Evolutionary conservation across 345 rosid genomes (phyloP).

Genomic region (Clausena lansium): DNA sequence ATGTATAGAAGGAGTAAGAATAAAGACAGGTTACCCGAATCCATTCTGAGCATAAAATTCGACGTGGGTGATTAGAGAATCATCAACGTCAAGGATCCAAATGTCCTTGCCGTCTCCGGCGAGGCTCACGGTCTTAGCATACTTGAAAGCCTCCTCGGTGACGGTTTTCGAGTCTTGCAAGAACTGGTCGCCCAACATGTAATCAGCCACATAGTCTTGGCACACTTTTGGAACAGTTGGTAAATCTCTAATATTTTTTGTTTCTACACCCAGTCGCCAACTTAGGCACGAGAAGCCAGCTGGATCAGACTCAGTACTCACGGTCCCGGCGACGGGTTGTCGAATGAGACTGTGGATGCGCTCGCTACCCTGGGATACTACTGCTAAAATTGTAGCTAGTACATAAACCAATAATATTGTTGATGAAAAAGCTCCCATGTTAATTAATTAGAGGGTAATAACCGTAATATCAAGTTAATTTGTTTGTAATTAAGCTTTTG

Average conservation of each 20-base stretch:
- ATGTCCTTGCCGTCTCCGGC: slow-evolving; percentile 30
- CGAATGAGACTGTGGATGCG: no score
- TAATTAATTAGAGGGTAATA: no score
- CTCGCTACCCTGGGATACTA: no score
- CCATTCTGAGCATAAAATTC: slow-evolving; percentile 27
- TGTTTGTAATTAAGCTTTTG: no score
- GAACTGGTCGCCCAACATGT: slow-evolving; percentile 45
- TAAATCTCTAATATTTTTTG: slow-evolving; percentile 48
- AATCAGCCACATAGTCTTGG: slow-evolving; percentile 44
- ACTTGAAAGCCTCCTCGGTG: slow-evolving; percentile 32
- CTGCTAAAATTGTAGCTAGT: no score
- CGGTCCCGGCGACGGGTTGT: neutral
- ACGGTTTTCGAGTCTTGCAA: slow-evolving; percentile 40
- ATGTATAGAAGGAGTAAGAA: no score
- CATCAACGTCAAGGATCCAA: slow-evolving; percentile 51
- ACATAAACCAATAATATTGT: no score
- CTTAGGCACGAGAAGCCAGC: slow-evolving; percentile 37
- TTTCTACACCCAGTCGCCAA: slow-evolving; percentile 67
- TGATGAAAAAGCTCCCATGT: no score
- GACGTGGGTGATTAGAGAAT: slow-evolving; percentile 37
- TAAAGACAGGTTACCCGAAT: slow-evolving; percentile 26
- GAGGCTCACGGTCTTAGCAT: slow-evolving; percentile 31
- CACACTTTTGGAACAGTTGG: slow-evolving; percentile 40
- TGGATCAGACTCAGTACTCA: neutral
- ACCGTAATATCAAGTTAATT: no score